Base-by-base conservation (phyloP, 768 basidiomycete species). In the Hysterangium stoloniferum region DNA sequence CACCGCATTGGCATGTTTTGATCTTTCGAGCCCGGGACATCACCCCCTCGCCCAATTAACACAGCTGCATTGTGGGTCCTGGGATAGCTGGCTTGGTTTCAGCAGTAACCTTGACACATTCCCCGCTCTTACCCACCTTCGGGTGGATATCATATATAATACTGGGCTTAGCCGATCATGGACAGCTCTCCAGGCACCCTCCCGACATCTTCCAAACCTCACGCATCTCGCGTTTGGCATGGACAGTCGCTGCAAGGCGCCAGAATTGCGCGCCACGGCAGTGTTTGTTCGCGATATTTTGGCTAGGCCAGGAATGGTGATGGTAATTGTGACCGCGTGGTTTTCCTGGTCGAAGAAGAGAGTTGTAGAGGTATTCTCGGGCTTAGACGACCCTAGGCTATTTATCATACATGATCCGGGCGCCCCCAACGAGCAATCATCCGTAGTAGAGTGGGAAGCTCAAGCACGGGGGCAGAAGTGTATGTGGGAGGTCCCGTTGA, bases 61-160 rank as follows among this genome's bases (percentile, higher is more conserved):
- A 50, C 36, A 38, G 4, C 20, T 50, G 7, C 36, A 50, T 20
- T 50, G 48, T n/a, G 48, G 36, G 36, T 50, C 48, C 7, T 45
- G 44, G 24, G 48, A 27, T 15, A 11, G 24, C 20, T 50, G 48
- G 48, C 7, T 50, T 24, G 22, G 28, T 12, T 41, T 41, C 11
- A 38, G 15, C 11, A 22, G 41, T 29, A 19, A 50, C 34, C 8
- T 41, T 29, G 36, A 31, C 11, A 9, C 27, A 13, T 50, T 38
- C 35, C 12, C 20, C 35, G 4, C 12, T n/a, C 19, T 50, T 19
- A 50, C 48, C 4, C 48, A 50, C 29, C 48, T 50, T 24, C 34
- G 48, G 12, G 36, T 41, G 20, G 48, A 50, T n/a, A 13, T 22
- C 2, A 24, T 19, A 1, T 41, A 50, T 28, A 50, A 41, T 20